Conservation (phyloP, 352 stramenopile species). For the Phytophthora quininea region DNA sequence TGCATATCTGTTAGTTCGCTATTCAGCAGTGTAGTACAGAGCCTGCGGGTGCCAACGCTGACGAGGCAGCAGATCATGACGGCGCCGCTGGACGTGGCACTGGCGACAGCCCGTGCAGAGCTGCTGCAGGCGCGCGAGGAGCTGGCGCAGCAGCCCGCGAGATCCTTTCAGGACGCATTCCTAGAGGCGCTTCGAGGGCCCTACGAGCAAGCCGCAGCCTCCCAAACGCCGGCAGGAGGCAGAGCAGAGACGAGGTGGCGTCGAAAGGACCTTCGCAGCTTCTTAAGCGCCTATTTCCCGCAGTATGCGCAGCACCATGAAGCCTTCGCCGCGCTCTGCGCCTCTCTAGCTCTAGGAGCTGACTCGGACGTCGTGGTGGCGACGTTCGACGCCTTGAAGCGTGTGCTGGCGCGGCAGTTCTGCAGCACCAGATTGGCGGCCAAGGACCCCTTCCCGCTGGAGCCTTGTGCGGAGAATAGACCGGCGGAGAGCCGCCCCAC, state of each 20-base stretch:
- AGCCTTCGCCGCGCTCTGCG: constrained; percentile 36
- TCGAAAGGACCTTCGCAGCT: constrained; percentile 30
- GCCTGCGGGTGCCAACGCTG: too few relatives aligned
- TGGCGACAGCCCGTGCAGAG: constrained; percentile 23
- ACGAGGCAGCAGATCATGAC: too few relatives aligned
- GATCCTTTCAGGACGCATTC: constrained; percentile 50
- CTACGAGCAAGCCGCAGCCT: constrained; percentile 24
- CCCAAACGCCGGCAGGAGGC: constrained; percentile 3
- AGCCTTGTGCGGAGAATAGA: constrained; percentile 29
- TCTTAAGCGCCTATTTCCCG: constrained; percentile 41
- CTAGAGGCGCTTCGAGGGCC: constrained; percentile 36
- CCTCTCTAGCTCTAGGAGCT: constrained; percentile 13
- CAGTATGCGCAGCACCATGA: constrained; percentile 34
- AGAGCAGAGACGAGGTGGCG: constrained; percentile 27
- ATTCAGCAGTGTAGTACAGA: constrained; percentile 1
- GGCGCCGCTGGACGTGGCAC: constrained; percentile 25
- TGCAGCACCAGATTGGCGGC: constrained; percentile 36
- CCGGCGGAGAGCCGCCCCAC: constrained; percentile 18
- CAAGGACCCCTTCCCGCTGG: constrained; percentile 47
- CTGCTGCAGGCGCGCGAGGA: constrained; percentile 31
- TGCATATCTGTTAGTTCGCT: background rate
- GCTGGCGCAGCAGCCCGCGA: constrained; percentile 13
- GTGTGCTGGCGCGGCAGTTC: constrained; percentile 43
- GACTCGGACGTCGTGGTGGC: constrained; percentile 10
- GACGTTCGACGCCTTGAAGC: constrained; percentile 48